Percentiles rank a stretch among this genome's conserved stretches.
Evolutionary conservation across 257 asterid species (phyloP).

Genomic region (Jasminum sambac): DNA sequence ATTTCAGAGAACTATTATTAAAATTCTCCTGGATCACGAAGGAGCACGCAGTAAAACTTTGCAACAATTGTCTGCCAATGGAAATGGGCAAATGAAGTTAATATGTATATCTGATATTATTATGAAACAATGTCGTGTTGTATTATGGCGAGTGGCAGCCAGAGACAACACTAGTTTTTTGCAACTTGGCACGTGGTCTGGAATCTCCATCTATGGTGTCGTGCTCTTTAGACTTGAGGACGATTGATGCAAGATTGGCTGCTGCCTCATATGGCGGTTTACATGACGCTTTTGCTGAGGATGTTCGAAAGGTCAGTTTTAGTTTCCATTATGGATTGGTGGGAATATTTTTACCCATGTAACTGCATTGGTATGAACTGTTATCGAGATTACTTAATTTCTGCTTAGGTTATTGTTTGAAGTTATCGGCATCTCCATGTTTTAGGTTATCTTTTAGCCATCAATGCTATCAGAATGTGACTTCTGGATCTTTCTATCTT

Average conservation of each 20-base stretch:
- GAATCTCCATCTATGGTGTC: conserved; percentile 49
- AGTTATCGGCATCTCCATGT: neutral
- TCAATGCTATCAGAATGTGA: no score
- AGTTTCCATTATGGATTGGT: neutral
- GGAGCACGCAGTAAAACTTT: neutral
- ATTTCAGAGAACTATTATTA: neutral
- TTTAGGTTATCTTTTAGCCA: no score
- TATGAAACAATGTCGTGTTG: conserved; percentile 49
- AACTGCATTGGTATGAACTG: neutral
- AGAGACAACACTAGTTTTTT: conserved; percentile 25
- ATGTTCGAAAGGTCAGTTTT: conserved; percentile 46
- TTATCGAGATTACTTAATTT: neutral
- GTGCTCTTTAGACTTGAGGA: conserved; percentile 45
- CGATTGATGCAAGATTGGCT: conserved; percentile 52
- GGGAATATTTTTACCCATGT: neutral
- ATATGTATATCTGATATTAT: conserved; percentile 33
- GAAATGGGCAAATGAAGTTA: conserved; percentile 30
- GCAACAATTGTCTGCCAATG: neutral
- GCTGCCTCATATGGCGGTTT: conserved; percentile 53
- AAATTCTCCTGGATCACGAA: neutral
- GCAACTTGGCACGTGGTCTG: conserved; percentile 37
- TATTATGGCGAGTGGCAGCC: conserved; percentile 36
- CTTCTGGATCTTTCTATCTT: no score
- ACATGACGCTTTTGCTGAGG: conserved; percentile 50
- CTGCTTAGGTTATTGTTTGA: neutral